Evolutionary conservation across 495 filamentous ascomycete species (phyloP).

Genomic region (Hypomontagnella monticulosa): DNA sequence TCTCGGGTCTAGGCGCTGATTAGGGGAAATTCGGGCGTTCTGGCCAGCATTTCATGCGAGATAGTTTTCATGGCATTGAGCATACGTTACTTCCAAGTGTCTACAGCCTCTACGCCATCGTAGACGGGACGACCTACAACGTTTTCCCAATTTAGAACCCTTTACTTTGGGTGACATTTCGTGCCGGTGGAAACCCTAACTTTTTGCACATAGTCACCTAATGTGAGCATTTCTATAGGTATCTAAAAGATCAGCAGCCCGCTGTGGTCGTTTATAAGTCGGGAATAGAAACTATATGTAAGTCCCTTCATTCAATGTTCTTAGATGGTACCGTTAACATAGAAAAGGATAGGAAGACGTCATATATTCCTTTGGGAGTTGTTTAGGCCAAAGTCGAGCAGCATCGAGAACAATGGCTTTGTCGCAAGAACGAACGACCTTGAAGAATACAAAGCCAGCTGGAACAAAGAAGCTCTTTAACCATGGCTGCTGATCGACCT

Average conservation of each 20-base stretch:
- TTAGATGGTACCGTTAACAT: constrained; percentile 18
- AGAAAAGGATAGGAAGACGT: constrained; percentile 12
- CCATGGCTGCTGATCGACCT: not conserved
- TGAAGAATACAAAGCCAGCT: not conserved
- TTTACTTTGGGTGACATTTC: constrained; percentile 13
- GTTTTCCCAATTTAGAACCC: constrained; percentile 46
- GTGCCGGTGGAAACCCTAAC: constrained; percentile 19
- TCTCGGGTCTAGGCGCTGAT: constrained; percentile 13
- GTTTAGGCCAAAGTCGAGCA: constrained; percentile 16
- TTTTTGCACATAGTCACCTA: not conserved
- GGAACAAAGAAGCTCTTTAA: constrained; percentile 22
- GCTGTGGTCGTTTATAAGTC: not conserved
- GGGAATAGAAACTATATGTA: constrained; percentile 7
- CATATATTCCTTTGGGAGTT: constrained; percentile 27
- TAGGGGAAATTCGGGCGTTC: constrained; percentile 28
- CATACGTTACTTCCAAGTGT: constrained; percentile 45
- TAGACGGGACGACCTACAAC: constrained; percentile 41
- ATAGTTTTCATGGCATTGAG: constrained; percentile 44
- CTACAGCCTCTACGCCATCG: constrained; percentile 35
- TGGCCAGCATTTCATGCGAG: constrained; percentile 38
- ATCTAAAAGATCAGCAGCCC: not conserved
- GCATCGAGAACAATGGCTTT: constrained; percentile 38
- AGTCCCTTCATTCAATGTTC: constrained; percentile 24
- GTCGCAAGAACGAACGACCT: not conserved
- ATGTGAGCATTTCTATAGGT: constrained; percentile 18